phyloP scores from a whole-genome alignment of 345 rosid species.

The Brassica rapa region DNA sequence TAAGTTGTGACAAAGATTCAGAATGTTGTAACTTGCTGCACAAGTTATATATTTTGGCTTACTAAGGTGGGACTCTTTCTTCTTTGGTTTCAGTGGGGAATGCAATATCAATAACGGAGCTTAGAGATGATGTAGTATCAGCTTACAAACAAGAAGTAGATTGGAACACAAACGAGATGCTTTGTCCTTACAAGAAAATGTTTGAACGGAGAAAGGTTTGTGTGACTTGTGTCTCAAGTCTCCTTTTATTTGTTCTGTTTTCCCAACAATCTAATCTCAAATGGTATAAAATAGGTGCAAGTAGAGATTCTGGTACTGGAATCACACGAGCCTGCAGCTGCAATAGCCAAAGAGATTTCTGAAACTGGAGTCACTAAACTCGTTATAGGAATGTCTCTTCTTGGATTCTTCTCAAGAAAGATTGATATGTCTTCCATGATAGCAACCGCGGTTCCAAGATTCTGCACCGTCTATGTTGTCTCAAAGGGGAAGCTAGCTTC shows the following conservation, averaged over 20 bases:
- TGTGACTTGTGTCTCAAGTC: slow-evolving; percentile 3
- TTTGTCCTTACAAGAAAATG: slow-evolving; percentile 70
- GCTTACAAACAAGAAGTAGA: slow-evolving; percentile 78
- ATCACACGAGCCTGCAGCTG: slow-evolving; percentile 64
- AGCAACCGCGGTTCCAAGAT: slow-evolving; percentile 56
- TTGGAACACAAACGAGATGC: slow-evolving; percentile 57
- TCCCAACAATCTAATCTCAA: neutral
- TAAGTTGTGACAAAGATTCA: slow-evolving; percentile 42
- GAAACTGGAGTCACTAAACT: slow-evolving; percentile 56
- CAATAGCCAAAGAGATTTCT: slow-evolving; percentile 70
- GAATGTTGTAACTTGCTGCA: neutral
- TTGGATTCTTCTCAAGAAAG: slow-evolving; percentile 56
- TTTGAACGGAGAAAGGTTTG: slow-evolving; percentile 65
- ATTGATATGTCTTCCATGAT: slow-evolving; percentile 64
- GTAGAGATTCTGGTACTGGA: slow-evolving; percentile 61
- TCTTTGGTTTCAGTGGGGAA: slow-evolving; percentile 64
- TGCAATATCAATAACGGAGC: slow-evolving; percentile 64
- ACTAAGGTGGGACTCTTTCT: slow-evolving; percentile 3
- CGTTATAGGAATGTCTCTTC: slow-evolving; percentile 80
- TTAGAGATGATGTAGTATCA: slow-evolving; percentile 72
- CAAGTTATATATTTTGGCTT: neutral
- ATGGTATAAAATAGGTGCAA: slow-evolving; percentile 48
- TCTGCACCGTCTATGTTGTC: slow-evolving; percentile 75
- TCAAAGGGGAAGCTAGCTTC: slow-evolving; percentile 77
- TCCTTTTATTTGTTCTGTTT: neutral